Conservation (phyloP, 495 filamentous ascomycete genomes). For the Physcia stellaris region DNA sequence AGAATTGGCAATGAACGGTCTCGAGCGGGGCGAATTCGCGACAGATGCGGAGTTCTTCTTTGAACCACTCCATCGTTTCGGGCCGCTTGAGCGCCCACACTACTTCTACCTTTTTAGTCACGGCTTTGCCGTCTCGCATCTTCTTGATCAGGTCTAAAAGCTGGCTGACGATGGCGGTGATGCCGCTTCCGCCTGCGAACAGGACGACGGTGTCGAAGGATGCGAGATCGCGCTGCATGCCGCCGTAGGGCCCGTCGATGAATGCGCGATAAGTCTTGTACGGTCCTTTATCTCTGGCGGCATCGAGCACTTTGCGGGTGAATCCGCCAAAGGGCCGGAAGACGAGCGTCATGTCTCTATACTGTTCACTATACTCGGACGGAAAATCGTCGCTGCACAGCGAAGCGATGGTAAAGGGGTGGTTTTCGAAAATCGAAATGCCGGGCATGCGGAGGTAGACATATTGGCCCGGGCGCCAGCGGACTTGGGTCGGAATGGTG, state of each 20-base stretch:
- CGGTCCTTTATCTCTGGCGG: constrained; percentile 65
- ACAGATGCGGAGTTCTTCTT: constrained; percentile 84
- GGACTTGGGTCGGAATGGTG: constrained; percentile 83
- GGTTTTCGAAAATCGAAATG: constrained; percentile 78
- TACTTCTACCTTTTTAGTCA: constrained; percentile 78
- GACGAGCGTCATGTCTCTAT: constrained; percentile 76
- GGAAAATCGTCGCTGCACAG: constrained; percentile 79
- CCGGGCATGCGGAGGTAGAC: constrained; percentile 90
- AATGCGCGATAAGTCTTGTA: constrained; percentile 82
- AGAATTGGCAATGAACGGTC: constrained; percentile 85
- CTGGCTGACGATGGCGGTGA: constrained; percentile 85
- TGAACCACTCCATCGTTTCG: constrained; percentile 96
- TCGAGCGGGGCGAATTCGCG: constrained; percentile 71
- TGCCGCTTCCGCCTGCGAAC: constrained; percentile 86
- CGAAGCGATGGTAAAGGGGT: constrained; percentile 91
- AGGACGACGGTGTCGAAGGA: constrained; percentile 88
- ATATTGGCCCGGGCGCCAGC: constrained; percentile 87
- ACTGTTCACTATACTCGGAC: constrained; percentile 73
- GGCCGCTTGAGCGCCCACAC: constrained; percentile 82
- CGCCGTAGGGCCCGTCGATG: constrained; percentile 87
- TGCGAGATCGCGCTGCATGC: constrained; percentile 80
- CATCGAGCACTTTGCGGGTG: constrained; percentile 63
- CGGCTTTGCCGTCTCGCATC: constrained; percentile 84
- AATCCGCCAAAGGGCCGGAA: constrained; percentile 88
- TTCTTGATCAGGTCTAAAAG: constrained; percentile 84